These are phyloP conservation scores for Globisporangium nodosum DNA, from an alignment of 352 stramenopile genomes.

Conservation along the genomic window DNA sequence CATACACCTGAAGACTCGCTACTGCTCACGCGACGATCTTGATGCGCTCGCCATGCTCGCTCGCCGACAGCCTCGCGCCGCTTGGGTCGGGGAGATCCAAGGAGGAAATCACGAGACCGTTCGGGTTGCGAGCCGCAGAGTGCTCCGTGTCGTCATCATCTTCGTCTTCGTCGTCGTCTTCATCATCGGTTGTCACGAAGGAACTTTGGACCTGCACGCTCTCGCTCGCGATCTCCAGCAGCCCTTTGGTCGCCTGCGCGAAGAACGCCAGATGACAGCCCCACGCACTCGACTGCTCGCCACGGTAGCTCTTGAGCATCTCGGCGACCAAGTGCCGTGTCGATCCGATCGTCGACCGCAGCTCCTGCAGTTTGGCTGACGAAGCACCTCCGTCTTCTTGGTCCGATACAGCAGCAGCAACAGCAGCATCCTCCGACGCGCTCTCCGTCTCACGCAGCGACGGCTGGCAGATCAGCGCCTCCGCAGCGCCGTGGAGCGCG, in stretches of 20 bases:
- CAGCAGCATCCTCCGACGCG: background rate
- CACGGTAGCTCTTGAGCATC: slow-evolving; percentile 6
- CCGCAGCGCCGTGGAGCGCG: slow-evolving; percentile 32
- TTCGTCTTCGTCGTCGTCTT: too few species aligned
- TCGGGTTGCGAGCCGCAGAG: too few species aligned
- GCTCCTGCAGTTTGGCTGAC: background rate
- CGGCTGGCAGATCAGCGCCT: slow-evolving; percentile 40
- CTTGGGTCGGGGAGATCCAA: too few species aligned
- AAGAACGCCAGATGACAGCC: slow-evolving; percentile 9
- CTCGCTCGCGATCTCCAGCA: slow-evolving; percentile 2
- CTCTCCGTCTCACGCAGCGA: slow-evolving; percentile 15
- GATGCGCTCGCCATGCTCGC: too few species aligned
- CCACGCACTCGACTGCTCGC: slow-evolving; percentile 7
- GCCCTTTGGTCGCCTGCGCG: slow-evolving; percentile 15
- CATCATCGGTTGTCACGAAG: too few species aligned
- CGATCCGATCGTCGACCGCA: slow-evolving; percentile 1
- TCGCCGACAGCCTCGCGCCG: too few species aligned
- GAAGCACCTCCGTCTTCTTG: background rate
- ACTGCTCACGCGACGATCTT: too few species aligned
- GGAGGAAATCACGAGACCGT: too few species aligned
- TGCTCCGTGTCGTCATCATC: too few species aligned
- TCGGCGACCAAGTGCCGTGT: slow-evolving; percentile 1
- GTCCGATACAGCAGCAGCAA: background rate
- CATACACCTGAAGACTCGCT: too few species aligned
- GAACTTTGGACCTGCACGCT: background rate